Percentiles rank a stretch among this genome's conserved stretches.
phyloP scores from a whole-genome alignment of 1,284 basidiomycete genomes.

The Tilletia caries region DNA sequence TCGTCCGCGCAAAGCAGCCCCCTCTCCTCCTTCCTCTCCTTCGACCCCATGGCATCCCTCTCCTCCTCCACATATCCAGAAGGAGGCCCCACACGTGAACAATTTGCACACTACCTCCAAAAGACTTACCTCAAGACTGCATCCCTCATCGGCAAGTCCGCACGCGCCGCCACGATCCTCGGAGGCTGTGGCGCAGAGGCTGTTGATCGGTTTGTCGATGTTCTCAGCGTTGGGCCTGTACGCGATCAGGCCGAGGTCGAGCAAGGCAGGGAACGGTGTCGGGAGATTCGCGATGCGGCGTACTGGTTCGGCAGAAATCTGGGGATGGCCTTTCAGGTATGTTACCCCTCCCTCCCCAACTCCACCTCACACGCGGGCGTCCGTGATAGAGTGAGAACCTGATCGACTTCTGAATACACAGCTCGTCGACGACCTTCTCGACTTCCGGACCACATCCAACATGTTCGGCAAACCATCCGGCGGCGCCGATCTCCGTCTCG shows the following conservation, averaged over 20 bases:
- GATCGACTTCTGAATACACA: constrained; percentile 13
- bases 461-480: constrained; percentile 75
- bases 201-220: neutral
- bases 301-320: constrained; percentile 86
- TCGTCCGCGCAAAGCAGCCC: neutral
- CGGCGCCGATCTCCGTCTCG: constrained; percentile 79
- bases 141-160: constrained; percentile 89
- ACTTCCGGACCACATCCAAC: constrained; percentile 68
- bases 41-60: neutral
- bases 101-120: constrained; percentile 82
- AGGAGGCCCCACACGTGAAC: constrained; percentile 56
- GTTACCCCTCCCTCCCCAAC: constrained; percentile 32
- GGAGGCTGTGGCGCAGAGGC: constrained; percentile 70
- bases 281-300: constrained; percentile 80
- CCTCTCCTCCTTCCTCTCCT: constrained; percentile 11
- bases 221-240: no score
- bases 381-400: no score
- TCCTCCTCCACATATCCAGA: neutral
- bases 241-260: constrained; percentile 6
- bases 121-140: constrained; percentile 97
- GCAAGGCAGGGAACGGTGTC: constrained; percentile 21
- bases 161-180: constrained; percentile 79
- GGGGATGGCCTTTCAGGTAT: constrained; percentile 65
- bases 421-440: constrained; percentile 85
- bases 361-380: no score